phyloP scores from a whole-genome alignment of 2,329 filamentous ascomycete species.

The Volutella citrinella region DNA sequence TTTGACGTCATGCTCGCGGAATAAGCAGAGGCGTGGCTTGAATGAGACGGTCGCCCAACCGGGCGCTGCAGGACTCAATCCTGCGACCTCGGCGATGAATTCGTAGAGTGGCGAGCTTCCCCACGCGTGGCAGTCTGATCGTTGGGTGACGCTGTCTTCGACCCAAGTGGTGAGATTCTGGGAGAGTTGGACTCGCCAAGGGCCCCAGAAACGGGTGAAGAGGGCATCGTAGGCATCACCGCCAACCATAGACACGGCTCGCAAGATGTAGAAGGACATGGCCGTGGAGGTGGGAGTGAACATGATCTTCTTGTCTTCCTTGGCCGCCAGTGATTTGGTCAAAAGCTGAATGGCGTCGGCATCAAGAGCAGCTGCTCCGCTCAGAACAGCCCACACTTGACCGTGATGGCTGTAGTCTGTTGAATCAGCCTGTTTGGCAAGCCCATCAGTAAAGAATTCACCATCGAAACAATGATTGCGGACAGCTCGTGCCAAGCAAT shows the following conservation, averaged over 20 bases:
- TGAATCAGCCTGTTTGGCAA: conserved; percentile 22
- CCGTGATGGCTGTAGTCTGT: conserved; percentile 30
- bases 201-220: conserved; percentile 16
- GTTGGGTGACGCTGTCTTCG: conserved; percentile 17
- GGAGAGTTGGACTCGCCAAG: conserved; percentile 12
- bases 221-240: conserved; percentile 12
- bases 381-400: conserved; percentile 33
- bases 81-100: conserved; percentile 15
- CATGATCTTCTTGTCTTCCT: neutral
- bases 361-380: conserved; percentile 19
- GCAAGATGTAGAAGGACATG: conserved; percentile 18
- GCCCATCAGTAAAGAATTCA: conserved; percentile 30
- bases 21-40: conserved; percentile 9
- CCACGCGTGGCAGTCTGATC: no score
- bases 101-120: conserved; percentile 17
- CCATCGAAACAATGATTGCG: conserved; percentile 28
- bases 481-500: conserved; percentile 19
- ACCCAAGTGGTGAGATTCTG: conserved; percentile 17
- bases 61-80: conserved; percentile 10
- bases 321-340: neutral
- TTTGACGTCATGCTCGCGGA: no score
- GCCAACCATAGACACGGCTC: conserved; percentile 9
- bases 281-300: conserved; percentile 4
- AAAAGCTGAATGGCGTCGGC: neutral
- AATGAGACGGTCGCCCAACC: conserved; percentile 11